A percentile compares a stretch with the other conserved stretches of the same genome.
These are phyloP conservation scores for Candida mattraensis DNA, from an alignment of 805 yeast species.

Conservation along the genomic window DNA sequence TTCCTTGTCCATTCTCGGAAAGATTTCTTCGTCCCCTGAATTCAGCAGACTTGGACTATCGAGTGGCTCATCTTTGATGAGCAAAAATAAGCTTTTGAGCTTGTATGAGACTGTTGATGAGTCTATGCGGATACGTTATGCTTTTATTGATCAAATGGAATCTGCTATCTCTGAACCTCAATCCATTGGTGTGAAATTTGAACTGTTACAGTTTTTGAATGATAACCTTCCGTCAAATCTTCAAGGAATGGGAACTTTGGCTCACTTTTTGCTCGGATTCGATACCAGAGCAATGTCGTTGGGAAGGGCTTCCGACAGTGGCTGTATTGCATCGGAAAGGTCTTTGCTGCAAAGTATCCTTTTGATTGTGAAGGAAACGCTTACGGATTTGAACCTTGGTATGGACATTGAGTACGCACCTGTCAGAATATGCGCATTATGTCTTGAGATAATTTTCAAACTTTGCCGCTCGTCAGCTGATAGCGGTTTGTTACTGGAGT, in stretches of 20 bases:
- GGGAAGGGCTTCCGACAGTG: constrained; percentile 42
- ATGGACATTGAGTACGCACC: constrained; percentile 50
- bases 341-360: constrained; percentile 60
- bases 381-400: constrained; percentile 40
- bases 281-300: constrained; percentile 48
- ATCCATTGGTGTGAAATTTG: constrained; percentile 50
- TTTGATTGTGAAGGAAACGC: constrained; percentile 46
- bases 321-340: constrained; percentile 52
- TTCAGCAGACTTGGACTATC: constrained; percentile 36
- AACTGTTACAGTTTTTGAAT: constrained; percentile 58
- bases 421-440: constrained; percentile 54
- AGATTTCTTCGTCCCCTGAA: constrained; percentile 44
- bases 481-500: constrained; percentile 48
- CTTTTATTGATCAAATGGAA: constrained; percentile 69
- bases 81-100: constrained; percentile 63
- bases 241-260: constrained; percentile 45
- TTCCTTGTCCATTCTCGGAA: constrained; percentile 53
- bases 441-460: constrained; percentile 61
- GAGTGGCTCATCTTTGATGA: constrained; percentile 31
- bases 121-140: constrained; percentile 66
- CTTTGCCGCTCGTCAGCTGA: constrained; percentile 59
- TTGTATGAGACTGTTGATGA: constrained; percentile 77
- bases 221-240: constrained; percentile 42
- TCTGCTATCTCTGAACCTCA: constrained; percentile 39
- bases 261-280: constrained; percentile 82